phyloP scores from a whole-genome alignment of 345 rosid species.

The Eucalyptus pauciflora region DNA sequence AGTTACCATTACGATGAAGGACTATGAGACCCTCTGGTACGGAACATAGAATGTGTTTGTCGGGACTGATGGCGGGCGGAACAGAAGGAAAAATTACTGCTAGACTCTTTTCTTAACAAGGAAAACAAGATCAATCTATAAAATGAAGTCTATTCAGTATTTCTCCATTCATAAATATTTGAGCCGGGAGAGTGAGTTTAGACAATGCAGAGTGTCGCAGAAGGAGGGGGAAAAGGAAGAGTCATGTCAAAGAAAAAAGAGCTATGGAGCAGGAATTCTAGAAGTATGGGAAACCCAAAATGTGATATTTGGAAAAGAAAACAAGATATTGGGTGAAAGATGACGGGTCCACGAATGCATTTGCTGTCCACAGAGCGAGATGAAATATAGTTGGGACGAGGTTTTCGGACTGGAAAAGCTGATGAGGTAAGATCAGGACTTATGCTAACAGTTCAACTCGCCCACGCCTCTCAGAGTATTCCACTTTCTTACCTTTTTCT shows the following conservation, averaged over 20 bases:
- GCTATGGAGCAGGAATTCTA: not conserved
- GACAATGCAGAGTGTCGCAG: not conserved
- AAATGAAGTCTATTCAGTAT: not conserved
- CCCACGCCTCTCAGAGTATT: not conserved
- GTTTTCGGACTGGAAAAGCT: slow-evolving; percentile 18
- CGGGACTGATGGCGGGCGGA: not conserved
- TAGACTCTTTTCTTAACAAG: not conserved
- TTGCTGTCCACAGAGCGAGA: not conserved
- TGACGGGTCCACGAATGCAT: not conserved
- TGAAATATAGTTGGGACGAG: slow-evolving; percentile 18
- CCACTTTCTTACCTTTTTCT: not conserved
- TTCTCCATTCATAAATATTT: not conserved
- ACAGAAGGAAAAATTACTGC: not conserved
- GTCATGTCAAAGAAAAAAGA: not conserved
- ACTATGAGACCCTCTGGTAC: not conserved
- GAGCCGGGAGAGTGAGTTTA: not conserved
- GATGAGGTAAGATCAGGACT: not conserved
- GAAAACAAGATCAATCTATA: not conserved
- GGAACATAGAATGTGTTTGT: not conserved
- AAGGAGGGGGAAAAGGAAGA: not conserved
- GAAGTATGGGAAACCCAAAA: not conserved
- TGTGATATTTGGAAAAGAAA: not conserved
- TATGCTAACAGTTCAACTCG: not conserved
- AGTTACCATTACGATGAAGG: not conserved
- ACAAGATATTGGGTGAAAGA: not conserved